phyloP scores from a whole-genome alignment of 495 filamentous ascomycete species.

The Penicillium paradoxum region DNA sequence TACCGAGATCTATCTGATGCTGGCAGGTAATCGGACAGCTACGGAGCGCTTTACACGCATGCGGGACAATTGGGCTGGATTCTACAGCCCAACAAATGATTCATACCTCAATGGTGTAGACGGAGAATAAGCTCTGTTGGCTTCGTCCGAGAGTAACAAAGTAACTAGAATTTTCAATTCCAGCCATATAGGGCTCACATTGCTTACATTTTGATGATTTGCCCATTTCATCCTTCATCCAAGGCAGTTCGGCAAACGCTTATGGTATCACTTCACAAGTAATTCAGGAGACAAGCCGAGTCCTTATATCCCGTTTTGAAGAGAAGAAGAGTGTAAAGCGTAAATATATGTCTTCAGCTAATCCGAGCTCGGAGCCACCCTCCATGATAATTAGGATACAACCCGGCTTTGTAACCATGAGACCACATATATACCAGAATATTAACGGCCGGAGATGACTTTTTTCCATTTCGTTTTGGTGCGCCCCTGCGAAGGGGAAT shows the following conservation, averaged over 20 bases:
- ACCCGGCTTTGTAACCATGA: background rate
- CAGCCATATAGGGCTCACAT: background rate
- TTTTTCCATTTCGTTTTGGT: too few species aligned
- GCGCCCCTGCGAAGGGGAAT: too few species aligned
- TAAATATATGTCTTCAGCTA: background rate
- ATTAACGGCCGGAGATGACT: too few species aligned
- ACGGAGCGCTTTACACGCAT: background rate
- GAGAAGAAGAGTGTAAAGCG: background rate
- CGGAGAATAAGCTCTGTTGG: background rate
- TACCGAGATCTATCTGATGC: background rate
- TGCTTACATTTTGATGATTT: too few species aligned
- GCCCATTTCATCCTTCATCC: background rate
- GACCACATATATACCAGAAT: too few species aligned
- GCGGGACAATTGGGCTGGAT: background rate
- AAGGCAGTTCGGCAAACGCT: too few species aligned
- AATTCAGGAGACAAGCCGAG: too few species aligned
- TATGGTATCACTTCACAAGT: too few species aligned
- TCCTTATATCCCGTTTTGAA: background rate
- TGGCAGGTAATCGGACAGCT: background rate
- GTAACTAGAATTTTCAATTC: background rate
- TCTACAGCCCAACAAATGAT: background rate
- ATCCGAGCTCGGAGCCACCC: background rate
- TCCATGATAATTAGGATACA: background rate
- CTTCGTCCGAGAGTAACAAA: background rate
- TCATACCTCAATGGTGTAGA: background rate